Evolutionary conservation across 352 stramenopile genomes (phyloP).

Genomic region (Elongisporangium prolatum): DNA sequence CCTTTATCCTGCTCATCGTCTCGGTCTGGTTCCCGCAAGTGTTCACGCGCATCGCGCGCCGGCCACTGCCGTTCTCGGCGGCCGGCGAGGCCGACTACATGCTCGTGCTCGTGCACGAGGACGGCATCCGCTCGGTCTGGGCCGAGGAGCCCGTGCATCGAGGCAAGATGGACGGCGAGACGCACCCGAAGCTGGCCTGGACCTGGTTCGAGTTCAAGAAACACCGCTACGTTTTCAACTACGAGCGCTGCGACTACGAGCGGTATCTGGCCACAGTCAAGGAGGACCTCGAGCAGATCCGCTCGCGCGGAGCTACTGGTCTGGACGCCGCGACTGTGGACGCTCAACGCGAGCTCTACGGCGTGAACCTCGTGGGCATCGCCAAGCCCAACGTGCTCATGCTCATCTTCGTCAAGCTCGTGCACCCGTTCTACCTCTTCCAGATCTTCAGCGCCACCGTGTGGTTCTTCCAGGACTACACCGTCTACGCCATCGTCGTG

Average conservation of each 20-base stretch:
- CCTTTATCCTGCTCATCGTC: conserved; percentile 25
- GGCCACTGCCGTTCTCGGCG: conserved; percentile 13
- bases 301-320: conserved; percentile 10
- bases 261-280: conserved; percentile 30
- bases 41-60: conserved; percentile 47
- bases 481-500: conserved; percentile 37
- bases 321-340: conserved; percentile 10
- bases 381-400: conserved; percentile 20
- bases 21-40: conserved; percentile 62
- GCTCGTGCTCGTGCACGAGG: conserved; percentile 33
- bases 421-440: conserved; percentile 64
- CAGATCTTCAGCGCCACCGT: conserved; percentile 47
- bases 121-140: conserved; percentile 19
- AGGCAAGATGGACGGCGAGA: conserved; percentile 5
- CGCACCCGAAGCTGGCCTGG: conserved; percentile 20
- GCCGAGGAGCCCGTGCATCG: conserved; percentile 21
- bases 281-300: conserved; percentile 17
- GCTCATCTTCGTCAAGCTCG: conserved; percentile 48
- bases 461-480: conserved; percentile 45
- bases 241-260: conserved; percentile 41
- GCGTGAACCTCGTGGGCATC: conserved; percentile 39
- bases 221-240: conserved; percentile 56
- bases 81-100: conserved; percentile 40
- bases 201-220: conserved; percentile 72
- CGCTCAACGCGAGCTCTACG: conserved; percentile 26